These are phyloP conservation scores for Carex littledalei DNA, from an alignment of 176 grass and related monocot species.

Conservation along the genomic window DNA sequence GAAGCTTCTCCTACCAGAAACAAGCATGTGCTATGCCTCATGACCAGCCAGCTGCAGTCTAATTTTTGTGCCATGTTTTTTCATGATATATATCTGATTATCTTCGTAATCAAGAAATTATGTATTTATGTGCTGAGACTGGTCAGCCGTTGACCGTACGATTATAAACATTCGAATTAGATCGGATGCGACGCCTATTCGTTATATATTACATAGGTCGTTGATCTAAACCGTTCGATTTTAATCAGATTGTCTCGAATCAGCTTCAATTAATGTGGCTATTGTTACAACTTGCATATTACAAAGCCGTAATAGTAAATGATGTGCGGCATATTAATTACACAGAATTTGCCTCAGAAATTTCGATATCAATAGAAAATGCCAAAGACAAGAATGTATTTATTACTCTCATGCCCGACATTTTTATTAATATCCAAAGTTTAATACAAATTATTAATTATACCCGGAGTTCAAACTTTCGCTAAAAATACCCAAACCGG, in stretches of 20 bases:
- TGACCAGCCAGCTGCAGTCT: constrained; percentile 8
- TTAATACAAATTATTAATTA: too few relatives aligned
- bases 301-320: background rate
- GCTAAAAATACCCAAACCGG: too few relatives aligned
- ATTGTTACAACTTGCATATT: background rate
- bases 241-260: background rate
- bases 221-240: background rate
- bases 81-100: background rate
- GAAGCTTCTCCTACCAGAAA: constrained; percentile 29
- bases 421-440: too few relatives aligned
- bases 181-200: background rate
- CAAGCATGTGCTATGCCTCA: constrained; percentile 8
- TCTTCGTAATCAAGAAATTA: background rate
- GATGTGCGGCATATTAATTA: background rate
- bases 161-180: background rate
- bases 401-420: too few relatives aligned
- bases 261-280: background rate
- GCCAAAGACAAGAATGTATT: too few relatives aligned
- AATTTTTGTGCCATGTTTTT: background rate
- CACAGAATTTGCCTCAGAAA: background rate
- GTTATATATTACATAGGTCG: background rate
- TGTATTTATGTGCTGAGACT: background rate
- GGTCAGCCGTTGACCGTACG: background rate
- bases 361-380: background rate
- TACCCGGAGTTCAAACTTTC: too few relatives aligned